Conservation (phyloP, 73 alveolate species). For the Paramecium sexaurelia region DNA sequence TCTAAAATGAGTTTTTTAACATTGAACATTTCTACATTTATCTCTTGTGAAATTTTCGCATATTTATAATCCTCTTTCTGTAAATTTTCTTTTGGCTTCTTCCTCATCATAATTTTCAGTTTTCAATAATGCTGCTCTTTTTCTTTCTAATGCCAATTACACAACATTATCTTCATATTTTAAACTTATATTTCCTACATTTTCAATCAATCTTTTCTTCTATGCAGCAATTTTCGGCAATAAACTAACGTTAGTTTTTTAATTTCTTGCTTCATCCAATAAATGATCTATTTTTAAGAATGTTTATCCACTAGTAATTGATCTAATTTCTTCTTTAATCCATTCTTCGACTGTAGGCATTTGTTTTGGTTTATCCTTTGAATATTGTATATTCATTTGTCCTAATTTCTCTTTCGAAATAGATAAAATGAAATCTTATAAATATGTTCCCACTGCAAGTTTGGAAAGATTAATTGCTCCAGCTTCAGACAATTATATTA, state of each 20-base stretch:
- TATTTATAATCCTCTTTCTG: slow-evolving; percentile 60
- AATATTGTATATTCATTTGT: slow-evolving; percentile 49
- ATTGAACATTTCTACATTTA: slow-evolving; percentile 58
- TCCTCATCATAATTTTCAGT: slow-evolving; percentile 64
- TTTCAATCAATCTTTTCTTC: slow-evolving; percentile 47
- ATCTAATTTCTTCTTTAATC: slow-evolving; percentile 15
- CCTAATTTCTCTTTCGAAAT: slow-evolving; percentile 55
- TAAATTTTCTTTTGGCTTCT: slow-evolving; percentile 62
- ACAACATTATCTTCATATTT: slow-evolving; percentile 53
- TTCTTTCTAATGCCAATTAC: slow-evolving; percentile 60
- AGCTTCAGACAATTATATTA: slow-evolving; percentile 27
- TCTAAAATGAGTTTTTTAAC: slow-evolving; percentile 65
- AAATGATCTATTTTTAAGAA: slow-evolving; percentile 28
- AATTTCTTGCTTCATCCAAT: slow-evolving; percentile 29
- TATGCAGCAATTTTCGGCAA: slow-evolving; percentile 61
- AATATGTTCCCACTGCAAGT: slow-evolving; percentile 64
- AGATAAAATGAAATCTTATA: slow-evolving; percentile 55
- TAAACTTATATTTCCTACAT: slow-evolving; percentile 28
- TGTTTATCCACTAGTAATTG: slow-evolving; percentile 43
- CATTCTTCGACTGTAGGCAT: slow-evolving; percentile 66
- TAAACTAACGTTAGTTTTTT: slow-evolving; percentile 8
- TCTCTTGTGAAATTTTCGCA: slow-evolving; percentile 64
- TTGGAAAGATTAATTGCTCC: slow-evolving; percentile 49
- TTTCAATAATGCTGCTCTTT: slow-evolving; percentile 50
- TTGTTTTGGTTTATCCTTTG: slow-evolving; percentile 63